Evolutionary conservation across 441 rosid genomes (phyloP), one percentile per base, ranked within the genome.

Genomic region (Geranium incanum): DNA sequence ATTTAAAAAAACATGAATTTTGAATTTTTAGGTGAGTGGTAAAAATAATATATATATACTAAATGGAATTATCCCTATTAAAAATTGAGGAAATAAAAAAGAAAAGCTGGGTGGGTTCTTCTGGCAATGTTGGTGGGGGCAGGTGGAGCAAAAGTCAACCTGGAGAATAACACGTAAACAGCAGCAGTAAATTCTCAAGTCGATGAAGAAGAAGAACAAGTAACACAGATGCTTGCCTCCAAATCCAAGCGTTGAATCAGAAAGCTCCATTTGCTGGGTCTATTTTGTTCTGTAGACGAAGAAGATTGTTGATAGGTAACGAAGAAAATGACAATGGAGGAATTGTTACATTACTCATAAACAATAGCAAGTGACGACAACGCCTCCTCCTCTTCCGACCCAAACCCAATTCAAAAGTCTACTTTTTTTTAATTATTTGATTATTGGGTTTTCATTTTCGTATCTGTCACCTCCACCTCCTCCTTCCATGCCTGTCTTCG

Each of bases 71-170:
- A 28, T 28, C 33, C 52, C 52, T 0, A 45, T 9, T 8, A 45
- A 45, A 41, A 28, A 28, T 28, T 1, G 33, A 28, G 33, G 12
- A 6, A 43, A 43, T 6, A 3, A 15, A 15, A 6, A 55, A n/a
- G 33, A 59, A 15, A 18, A 7, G 11, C 64, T 6, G 1, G 64
- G 64, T 59, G 64, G 62, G 21, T 55, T 55, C 19, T 18, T 55
- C 7, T 55, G 62, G 18, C 64, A 59, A 59, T 59, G 21, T 59
- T 59, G 64, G 64, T 59, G 19, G 64, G 19, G 64, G 64, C 64
- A 59, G 64, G 64, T 59, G 18, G 11, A 18, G 19, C 23, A 18
- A 59, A 59, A 59, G 33, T 59, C 64, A 59, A 59, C 9, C 21
- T 16, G 8, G 9, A 59, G 4, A 59, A 16, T 5, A 52, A 52